Conservation (phyloP, 148 eudicot species). For the Spergularia bocconei region DNA sequence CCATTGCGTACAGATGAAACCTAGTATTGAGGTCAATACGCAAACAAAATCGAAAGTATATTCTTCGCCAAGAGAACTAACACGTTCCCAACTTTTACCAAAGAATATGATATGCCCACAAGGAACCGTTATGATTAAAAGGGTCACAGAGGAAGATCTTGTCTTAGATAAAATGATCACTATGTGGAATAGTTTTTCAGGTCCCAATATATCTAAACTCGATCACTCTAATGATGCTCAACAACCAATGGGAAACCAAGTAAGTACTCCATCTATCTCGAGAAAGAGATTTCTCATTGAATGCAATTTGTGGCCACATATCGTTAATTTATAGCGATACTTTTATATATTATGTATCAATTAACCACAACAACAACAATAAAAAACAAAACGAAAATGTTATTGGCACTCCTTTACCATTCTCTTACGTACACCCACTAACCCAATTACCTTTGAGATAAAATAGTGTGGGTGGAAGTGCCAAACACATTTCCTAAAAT, state of each 20-base stretch:
- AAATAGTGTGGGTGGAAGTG: too few relatives aligned
- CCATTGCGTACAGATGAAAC: constrained; percentile 17
- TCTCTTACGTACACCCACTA: too few relatives aligned
- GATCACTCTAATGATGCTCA: background rate
- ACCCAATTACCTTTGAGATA: too few relatives aligned
- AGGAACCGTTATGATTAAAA: constrained; percentile 21
- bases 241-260: background rate
- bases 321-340: too few relatives aligned
- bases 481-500: too few relatives aligned
- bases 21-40: constrained; percentile 2
- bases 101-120: constrained; percentile 19
- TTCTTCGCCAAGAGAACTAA: background rate
- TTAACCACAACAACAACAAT: too few relatives aligned
- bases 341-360: too few relatives aligned
- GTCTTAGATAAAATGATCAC: background rate
- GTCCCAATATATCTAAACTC: background rate
- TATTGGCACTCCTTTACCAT: too few relatives aligned
- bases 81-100: constrained; percentile 2
- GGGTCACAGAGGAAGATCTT: constrained; percentile 24
- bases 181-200: background rate
- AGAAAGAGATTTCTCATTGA: too few relatives aligned
- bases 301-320: too few relatives aligned
- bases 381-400: too few relatives aligned
- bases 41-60: background rate
- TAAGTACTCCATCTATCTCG: background rate